These are phyloP conservation scores for Apophysomyces ossiformis DNA, from an alignment of 371 early-diverging fungal species.

Conservation along the genomic window DNA sequence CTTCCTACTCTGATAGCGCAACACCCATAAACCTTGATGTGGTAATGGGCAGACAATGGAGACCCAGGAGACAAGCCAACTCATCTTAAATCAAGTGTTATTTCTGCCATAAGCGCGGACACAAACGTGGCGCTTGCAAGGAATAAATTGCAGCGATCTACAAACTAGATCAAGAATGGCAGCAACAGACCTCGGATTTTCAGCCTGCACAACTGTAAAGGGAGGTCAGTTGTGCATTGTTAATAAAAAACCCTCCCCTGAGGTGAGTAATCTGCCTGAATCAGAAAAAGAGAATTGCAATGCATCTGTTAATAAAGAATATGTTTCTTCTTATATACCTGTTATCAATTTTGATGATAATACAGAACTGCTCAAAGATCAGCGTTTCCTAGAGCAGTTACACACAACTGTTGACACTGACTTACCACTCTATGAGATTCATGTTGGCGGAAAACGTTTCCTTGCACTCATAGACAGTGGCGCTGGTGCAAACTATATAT, in stretches of 20 bases:
- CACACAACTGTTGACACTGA: not conserved
- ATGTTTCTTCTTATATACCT: not conserved
- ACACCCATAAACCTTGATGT: no score
- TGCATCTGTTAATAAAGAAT: not conserved
- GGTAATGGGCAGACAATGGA: no score
- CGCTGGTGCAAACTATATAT: conserved; percentile 7
- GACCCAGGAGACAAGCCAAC: no score
- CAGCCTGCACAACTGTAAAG: not conserved
- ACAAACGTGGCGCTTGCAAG: no score
- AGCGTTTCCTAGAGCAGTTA: not conserved
- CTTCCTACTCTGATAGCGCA: no score
- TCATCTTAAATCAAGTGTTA: no score
- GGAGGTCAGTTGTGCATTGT: conserved; percentile 1
- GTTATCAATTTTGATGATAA: not conserved
- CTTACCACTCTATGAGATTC: conserved; percentile 6
- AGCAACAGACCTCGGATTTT: not conserved
- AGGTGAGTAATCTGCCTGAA: not conserved
- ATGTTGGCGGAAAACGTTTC: not conserved
- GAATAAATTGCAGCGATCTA: no score
- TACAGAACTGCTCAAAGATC: not conserved
- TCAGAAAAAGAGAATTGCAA: not conserved
- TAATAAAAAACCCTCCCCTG: not conserved
- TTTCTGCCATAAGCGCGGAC: no score
- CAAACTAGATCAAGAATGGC: no score
- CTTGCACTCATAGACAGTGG: conserved; percentile 15